Percentiles rank a stretch among this genome's conserved stretches.
Conservation (phyloP, 1,284 basidiomycete genomes). For the Leccinum variabile region DNA sequence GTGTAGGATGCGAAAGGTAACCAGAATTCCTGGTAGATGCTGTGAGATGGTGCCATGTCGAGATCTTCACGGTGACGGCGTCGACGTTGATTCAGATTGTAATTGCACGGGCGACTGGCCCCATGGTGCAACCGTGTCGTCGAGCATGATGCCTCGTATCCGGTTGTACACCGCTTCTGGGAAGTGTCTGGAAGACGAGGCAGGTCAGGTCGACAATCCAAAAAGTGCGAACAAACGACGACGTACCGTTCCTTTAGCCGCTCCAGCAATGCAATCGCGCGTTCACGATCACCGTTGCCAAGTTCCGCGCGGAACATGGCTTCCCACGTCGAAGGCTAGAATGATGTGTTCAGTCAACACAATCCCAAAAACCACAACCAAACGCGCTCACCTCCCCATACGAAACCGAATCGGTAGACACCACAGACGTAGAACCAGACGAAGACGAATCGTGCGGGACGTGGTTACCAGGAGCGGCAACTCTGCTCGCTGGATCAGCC, state of each 20-base stretch:
- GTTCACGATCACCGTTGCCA: constrained; percentile 69
- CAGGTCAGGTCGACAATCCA: constrained; percentile 2
- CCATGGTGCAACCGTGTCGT: constrained; percentile 45
- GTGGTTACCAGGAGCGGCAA: constrained; percentile 91
- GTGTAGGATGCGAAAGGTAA: background rate
- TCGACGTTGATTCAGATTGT: constrained; percentile 13
- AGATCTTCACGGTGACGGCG: constrained; percentile 1
- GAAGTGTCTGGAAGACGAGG: constrained; percentile 52
- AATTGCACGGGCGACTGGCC: constrained; percentile 18
- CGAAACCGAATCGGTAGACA: constrained; percentile 55
- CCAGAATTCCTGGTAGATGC: background rate
- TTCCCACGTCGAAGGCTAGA: constrained; percentile 86
- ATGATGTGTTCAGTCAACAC: constrained; percentile 5
- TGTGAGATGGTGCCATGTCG: background rate
- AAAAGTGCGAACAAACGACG: background rate
- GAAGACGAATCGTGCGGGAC: constrained; percentile 55
- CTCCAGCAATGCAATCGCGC: constrained; percentile 71
- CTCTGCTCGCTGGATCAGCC: constrained; percentile 81
- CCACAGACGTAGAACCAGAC: constrained; percentile 12
- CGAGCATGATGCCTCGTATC: constrained; percentile 62
- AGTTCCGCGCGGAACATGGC: constrained; percentile 95
- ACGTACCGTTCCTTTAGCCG: constrained; percentile 74
- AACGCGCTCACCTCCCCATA: constrained; percentile 79
- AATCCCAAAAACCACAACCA: background rate
- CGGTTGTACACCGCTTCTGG: constrained; percentile 70